Percentiles rank a stretch among this genome's conserved stretches.
phyloP scores from a whole-genome alignment of 2,329 filamentous ascomycete genomes.

The Neofusicoccum parvum region DNA sequence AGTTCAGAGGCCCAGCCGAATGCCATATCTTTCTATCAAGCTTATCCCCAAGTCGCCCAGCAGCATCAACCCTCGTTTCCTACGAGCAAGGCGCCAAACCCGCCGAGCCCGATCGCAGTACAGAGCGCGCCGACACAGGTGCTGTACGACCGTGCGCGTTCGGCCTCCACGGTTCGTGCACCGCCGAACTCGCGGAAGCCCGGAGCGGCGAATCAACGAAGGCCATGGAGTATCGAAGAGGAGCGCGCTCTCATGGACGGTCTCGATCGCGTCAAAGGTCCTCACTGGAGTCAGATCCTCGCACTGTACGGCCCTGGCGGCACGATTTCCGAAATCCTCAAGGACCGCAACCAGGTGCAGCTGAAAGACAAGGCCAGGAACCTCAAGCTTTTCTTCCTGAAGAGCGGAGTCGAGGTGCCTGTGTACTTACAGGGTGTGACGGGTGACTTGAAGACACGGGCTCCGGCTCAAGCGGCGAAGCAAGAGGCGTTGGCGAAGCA shows the following conservation, averaged over 20 bases:
- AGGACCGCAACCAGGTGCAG: conserved; percentile 88
- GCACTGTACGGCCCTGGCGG: conserved; percentile 80
- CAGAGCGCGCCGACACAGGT: conserved; percentile 57
- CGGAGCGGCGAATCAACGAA: conserved; percentile 60
- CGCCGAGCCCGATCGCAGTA: conserved; percentile 38
- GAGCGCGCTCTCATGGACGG: conserved; percentile 89
- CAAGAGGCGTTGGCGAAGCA: conserved; percentile 21
- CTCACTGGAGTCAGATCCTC: conserved; percentile 91
- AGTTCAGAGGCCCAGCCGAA: conserved; percentile 16
- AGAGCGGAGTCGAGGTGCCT: conserved; percentile 87
- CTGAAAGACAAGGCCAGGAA: conserved; percentile 92
- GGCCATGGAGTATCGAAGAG: conserved; percentile 86
- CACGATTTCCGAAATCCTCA: conserved; percentile 78
- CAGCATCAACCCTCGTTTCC: conserved; percentile 19
- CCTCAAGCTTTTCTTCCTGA: conserved; percentile 86
- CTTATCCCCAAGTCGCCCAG: conserved; percentile 25
- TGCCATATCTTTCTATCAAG: conserved; percentile 20
- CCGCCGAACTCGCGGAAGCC: conserved; percentile 56
- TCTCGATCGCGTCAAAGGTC: conserved; percentile 83
- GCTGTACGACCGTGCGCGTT: conserved; percentile 59
- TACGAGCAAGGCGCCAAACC: conserved; percentile 18
- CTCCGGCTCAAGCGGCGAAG: conserved; percentile 61
- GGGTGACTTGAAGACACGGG: conserved; percentile 83
- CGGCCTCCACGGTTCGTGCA: conserved; percentile 58
- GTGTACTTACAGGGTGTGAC: conserved; percentile 87